Percentiles rank a stretch among this genome's conserved stretches.
These are phyloP conservation scores for Cercospora citrullina DNA, from an alignment of 2,329 filamentous ascomycete species.

Conservation along the genomic window DNA sequence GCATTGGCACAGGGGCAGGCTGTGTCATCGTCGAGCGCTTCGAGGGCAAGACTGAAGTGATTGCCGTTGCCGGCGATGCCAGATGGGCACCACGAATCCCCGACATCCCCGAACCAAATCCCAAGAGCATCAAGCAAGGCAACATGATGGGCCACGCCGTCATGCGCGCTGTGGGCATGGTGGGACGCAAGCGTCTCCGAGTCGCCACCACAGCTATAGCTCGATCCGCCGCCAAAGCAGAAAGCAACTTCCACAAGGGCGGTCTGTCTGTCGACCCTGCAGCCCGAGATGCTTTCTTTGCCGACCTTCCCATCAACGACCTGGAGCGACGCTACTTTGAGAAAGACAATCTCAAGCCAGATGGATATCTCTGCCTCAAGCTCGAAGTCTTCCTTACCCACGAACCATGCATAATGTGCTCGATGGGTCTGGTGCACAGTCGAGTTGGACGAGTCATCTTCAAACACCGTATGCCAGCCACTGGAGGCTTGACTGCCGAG, in stretches of 20 bases:
- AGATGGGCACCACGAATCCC: constrained; percentile 58
- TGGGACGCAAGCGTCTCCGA: constrained; percentile 59
- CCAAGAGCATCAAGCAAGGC: constrained; percentile 47
- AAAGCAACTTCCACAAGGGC: constrained; percentile 35
- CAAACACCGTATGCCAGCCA: constrained; percentile 72
- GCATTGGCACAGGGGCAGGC: constrained; percentile 68
- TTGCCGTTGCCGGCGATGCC: constrained; percentile 75
- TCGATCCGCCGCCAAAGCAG: constrained; percentile 35
- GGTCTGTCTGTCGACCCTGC: constrained; percentile 39
- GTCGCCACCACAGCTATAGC: constrained; percentile 35
- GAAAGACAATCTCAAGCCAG: constrained; percentile 64
- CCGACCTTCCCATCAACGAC: constrained; percentile 66
- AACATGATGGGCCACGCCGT: constrained; percentile 79
- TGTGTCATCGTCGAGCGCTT: constrained; percentile 71
- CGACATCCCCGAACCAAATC: constrained; percentile 24
- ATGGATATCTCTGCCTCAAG: constrained; percentile 91
- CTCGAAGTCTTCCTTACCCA: constrained; percentile 93
- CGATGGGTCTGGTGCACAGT: constrained; percentile 93
- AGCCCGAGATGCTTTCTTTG: constrained; percentile 58
- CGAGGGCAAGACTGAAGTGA: constrained; percentile 53
- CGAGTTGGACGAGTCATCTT: constrained; percentile 86
- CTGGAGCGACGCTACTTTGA: constrained; percentile 65
- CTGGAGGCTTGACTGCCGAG: constrained; percentile 81
- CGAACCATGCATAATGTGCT: constrained; percentile 95
- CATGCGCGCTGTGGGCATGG: constrained; percentile 78